Evolutionary conservation across 2,329 filamentous ascomycete genomes (phyloP).

Genomic region (Fusarium xylarioides): DNA sequence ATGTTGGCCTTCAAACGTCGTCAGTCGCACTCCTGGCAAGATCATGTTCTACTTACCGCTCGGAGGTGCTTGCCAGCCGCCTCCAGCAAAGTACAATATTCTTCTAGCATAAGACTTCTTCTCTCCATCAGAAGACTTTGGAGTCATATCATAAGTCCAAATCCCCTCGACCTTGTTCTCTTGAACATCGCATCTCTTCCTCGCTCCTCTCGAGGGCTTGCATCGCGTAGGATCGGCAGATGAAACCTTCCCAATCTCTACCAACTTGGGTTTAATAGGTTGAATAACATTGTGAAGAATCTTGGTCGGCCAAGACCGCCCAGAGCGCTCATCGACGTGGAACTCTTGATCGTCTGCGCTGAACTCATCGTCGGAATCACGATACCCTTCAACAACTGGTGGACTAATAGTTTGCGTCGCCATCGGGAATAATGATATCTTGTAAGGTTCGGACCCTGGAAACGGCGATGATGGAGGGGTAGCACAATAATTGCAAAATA

Average conservation of each 20-base stretch:
- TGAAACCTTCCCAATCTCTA: not conserved
- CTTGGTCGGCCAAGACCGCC: conserved; percentile 13
- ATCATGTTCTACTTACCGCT: conserved; percentile 42
- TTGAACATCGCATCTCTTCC: conserved; percentile 27
- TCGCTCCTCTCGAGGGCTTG: conserved; percentile 2
- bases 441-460: not conserved
- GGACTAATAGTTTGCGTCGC: not conserved
- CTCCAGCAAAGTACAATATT: conserved; percentile 65
- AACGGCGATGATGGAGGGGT: not conserved
- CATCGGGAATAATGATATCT: not conserved
- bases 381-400: not conserved
- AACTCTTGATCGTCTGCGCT: not conserved
- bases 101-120: not conserved
- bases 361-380: not conserved
- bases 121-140: conserved; percentile 25
- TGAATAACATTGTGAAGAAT: conserved; percentile 21
- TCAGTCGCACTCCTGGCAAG: accelerated
- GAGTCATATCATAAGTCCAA: conserved; percentile 41
- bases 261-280: conserved; percentile 21
- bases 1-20: conserved; percentile 44
- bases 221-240: conserved; percentile 23
- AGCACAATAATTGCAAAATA: not conserved
- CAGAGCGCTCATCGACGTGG: conserved; percentile 13
- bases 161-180: conserved; percentile 35
- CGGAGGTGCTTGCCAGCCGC: conserved; percentile 63